Percentiles rank a stretch among this genome's conserved stretches.
Conservation (phyloP, 2,329 filamentous ascomycete genomes). For the Alternaria hordeiaustralica region DNA sequence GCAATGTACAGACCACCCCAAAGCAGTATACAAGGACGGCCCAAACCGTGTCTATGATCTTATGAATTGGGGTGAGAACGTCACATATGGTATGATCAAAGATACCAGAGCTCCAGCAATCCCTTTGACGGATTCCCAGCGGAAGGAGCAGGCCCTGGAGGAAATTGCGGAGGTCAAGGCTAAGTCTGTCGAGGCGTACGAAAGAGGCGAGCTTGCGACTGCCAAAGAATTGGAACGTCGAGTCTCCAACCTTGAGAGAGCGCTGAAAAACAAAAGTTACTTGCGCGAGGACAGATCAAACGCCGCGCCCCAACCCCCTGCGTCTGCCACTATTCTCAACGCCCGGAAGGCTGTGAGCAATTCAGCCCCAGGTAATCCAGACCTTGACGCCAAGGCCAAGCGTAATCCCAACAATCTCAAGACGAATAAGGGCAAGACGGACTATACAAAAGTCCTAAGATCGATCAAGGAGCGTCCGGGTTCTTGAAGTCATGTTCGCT, state of each 20-base stretch:
- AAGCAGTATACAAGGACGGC: conserved; percentile 6
- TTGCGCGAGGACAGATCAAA: not conserved
- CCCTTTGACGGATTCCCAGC: not conserved
- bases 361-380: not conserved
- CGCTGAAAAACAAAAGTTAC: not conserved
- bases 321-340: not conserved
- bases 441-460: not conserved
- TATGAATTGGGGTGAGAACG: not conserved
- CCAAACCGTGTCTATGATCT: conserved; percentile 11
- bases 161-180: not conserved
- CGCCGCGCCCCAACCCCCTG: not conserved
- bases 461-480: not conserved
- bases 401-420: not conserved
- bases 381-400: not conserved
- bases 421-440: not conserved
- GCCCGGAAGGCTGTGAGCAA: not conserved
- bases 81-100: conserved; percentile 12
- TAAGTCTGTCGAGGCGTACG: not conserved
- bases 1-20: conserved; percentile 2
- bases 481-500: not conserved
- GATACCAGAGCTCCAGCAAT: not conserved
- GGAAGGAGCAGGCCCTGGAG: not conserved
- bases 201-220: too few relatives aligned
- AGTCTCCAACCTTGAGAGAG: not conserved
- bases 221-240: too few relatives aligned